These are phyloP conservation scores for Fraxinus dipetala DNA, from an alignment of 305 asterid genomes.

Conservation along the genomic window DNA sequence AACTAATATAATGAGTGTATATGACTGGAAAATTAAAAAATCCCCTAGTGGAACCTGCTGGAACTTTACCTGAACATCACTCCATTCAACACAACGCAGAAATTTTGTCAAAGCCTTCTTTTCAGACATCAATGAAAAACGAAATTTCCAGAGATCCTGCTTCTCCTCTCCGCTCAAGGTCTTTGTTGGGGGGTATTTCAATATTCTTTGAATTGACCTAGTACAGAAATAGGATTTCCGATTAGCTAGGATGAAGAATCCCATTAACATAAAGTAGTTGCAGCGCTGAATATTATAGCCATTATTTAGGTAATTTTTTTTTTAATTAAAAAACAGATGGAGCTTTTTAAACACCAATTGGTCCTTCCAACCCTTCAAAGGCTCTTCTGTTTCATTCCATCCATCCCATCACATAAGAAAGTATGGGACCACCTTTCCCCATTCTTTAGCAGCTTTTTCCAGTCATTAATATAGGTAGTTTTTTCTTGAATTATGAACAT, in stretches of 20 bases:
- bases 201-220: slow-evolving; percentile 91
- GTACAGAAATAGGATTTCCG: slow-evolving; percentile 28
- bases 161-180: slow-evolving; percentile 93
- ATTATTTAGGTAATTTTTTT: neutral
- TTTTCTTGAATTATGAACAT: slow-evolving; percentile 11
- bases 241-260: slow-evolving; percentile 24
- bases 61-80: slow-evolving; percentile 83
- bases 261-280: slow-evolving; percentile 2
- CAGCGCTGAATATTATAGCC: neutral
- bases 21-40: neutral
- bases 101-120: slow-evolving; percentile 92
- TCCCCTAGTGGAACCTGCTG: neutral
- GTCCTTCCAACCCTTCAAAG: neutral
- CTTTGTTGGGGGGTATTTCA: slow-evolving; percentile 96
- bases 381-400: neutral
- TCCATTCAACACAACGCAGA: slow-evolving; percentile 97
- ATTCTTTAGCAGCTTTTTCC: neutral
- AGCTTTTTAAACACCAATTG: neutral
- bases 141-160: slow-evolving; percentile 96
- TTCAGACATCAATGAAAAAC: slow-evolving; percentile 91
- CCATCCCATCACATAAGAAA: neutral
- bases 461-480: neutral
- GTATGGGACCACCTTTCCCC: neutral
- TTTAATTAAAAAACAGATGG: neutral
- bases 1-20: neutral